Evolutionary conservation across 1,139 yeast genomes (phyloP).

Genomic region (Pichia inconspicua): DNA sequence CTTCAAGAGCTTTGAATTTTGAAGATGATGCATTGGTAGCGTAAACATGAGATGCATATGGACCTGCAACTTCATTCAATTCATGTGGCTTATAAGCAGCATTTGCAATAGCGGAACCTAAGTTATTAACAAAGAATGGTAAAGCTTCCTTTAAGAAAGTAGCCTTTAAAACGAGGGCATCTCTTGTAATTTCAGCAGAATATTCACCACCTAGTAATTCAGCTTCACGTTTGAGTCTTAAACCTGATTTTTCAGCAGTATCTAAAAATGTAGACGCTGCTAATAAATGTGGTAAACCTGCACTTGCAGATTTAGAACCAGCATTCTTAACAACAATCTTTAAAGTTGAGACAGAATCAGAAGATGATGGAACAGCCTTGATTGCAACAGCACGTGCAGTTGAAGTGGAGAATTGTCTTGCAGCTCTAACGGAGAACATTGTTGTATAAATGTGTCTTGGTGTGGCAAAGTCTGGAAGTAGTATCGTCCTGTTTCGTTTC

Average conservation of each 20-base stretch:
- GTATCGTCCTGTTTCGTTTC: not conserved
- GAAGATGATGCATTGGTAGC: constrained; percentile 44
- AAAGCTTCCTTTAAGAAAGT: constrained; percentile 79
- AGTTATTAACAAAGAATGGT: constrained; percentile 85
- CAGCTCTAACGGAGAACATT: constrained; percentile 13
- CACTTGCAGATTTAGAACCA: constrained; percentile 69
- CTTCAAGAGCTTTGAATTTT: constrained; percentile 60
- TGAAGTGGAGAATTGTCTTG: constrained; percentile 16
- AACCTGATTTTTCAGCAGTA: constrained; percentile 77
- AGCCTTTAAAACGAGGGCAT: constrained; percentile 70
- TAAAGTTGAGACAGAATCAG: constrained; percentile 52
- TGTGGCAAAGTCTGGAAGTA: not conserved
- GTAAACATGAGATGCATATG: constrained; percentile 60
- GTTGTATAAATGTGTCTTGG: not conserved
- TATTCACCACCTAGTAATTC: constrained; percentile 89
- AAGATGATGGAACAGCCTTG: constrained; percentile 32
- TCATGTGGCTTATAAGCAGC: constrained; percentile 79
- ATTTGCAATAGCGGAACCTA: constrained; percentile 68
- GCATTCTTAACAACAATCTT: constrained; percentile 69
- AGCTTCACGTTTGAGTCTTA: constrained; percentile 89
- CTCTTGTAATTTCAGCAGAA: constrained; percentile 69
- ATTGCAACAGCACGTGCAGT: constrained; percentile 32
- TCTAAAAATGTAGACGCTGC: constrained; percentile 80
- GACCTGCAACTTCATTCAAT: constrained; percentile 71
- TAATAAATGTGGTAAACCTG: constrained; percentile 78